Evolutionary conservation across 2,329 filamentous ascomycete species (phyloP).

Genomic region (Colletotrichum abscissum): DNA sequence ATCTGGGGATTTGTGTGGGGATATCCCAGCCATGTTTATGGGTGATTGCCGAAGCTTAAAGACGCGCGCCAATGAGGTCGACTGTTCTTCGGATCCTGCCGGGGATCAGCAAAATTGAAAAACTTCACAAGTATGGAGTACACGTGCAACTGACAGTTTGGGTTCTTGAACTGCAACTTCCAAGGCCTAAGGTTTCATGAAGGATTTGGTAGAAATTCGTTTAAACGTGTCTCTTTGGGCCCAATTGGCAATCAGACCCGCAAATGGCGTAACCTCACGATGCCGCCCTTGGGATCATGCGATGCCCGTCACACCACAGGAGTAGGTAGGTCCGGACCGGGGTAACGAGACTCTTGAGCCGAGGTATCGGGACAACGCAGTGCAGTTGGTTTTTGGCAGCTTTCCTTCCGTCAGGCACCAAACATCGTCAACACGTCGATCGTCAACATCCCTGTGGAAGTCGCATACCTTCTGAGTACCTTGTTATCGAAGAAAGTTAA

Average conservation of each 20-base stretch:
- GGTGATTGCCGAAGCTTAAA: background rate
- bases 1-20: constrained; percentile 31
- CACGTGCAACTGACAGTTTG: constrained; percentile 12
- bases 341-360: background rate
- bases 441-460: background rate
- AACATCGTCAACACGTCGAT: background rate
- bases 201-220: background rate
- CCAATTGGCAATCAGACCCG: background rate
- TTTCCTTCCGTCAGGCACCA: background rate
- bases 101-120: background rate
- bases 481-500: too few species aligned
- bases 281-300: background rate
- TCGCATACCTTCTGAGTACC: too few species aligned
- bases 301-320: background rate
- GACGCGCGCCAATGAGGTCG: constrained; percentile 31
- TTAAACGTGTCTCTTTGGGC: background rate
- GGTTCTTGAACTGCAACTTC: background rate
- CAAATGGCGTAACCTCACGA: background rate
- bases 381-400: background rate
- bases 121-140: background rate
- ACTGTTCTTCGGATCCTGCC: background rate
- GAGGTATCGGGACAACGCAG: background rate
- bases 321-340: background rate
- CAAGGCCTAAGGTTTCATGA: background rate
- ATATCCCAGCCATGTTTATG: background rate